phyloP scores from a whole-genome alignment of 208 protist species.

The Wallacemonas collosoma region DNA sequence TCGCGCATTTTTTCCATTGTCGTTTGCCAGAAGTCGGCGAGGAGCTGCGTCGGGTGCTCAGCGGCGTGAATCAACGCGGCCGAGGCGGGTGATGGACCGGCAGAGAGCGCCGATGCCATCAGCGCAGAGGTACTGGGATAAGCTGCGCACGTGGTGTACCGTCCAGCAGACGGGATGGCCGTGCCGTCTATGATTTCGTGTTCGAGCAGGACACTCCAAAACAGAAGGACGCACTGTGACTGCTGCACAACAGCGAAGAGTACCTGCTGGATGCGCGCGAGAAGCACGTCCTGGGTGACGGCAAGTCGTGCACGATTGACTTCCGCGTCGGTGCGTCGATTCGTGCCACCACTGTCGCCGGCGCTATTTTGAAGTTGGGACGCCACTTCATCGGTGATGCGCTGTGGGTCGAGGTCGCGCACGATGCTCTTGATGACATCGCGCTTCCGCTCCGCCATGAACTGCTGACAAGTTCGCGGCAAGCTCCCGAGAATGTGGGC shows the following conservation, averaged over 20 bases:
- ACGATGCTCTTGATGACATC: conserved; percentile 67
- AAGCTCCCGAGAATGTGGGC: conserved; percentile 55
- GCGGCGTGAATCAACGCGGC: conserved; percentile 27
- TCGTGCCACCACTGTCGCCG: conserved; percentile 8
- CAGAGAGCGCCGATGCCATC: too few relatives aligned
- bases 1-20: conserved; percentile 65
- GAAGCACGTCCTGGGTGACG: conserved; percentile 38
- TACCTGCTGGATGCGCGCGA: conserved; percentile 53
- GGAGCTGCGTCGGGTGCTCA: conserved; percentile 57
- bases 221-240: conserved; percentile 55
- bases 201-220: conserved; percentile 70
- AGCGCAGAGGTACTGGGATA: too few relatives aligned
- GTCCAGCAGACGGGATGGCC: neutral
- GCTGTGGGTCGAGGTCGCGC: conserved; percentile 61
- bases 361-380: conserved; percentile 24
- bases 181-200: conserved; percentile 10
- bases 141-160: too few relatives aligned
- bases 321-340: neutral
- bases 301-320: conserved; percentile 19
- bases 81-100: neutral
- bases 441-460: conserved; percentile 78
- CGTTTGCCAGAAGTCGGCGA: conserved; percentile 71
- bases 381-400: conserved; percentile 47
- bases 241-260: conserved; percentile 59
- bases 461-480: conserved; percentile 43